phyloP scores from a whole-genome alignment of 371 early-diverging fungal genomes.

The Chytridium lagenaria region DNA sequence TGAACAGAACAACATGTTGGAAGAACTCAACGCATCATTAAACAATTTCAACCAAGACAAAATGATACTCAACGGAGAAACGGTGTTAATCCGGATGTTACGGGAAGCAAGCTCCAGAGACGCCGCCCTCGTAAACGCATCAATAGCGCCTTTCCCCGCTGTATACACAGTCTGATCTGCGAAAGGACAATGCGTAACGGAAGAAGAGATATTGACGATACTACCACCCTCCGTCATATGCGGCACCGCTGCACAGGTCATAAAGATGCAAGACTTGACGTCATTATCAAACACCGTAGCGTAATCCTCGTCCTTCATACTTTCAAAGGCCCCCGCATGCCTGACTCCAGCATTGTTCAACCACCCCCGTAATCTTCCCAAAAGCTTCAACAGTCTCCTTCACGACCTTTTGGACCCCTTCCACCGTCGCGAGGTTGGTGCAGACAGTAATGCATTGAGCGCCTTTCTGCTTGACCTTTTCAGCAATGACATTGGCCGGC shows the following conservation, averaged over 20 bases:
- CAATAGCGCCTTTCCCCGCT: slow-evolving; percentile 54
- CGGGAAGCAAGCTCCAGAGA: slow-evolving; percentile 64
- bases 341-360: slow-evolving; percentile 70
- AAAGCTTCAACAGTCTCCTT: slow-evolving; percentile 37
- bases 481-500: not conserved
- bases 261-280: slow-evolving; percentile 63
- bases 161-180: slow-evolving; percentile 37
- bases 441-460: slow-evolving; percentile 9
- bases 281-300: slow-evolving; percentile 54
- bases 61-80: slow-evolving; percentile 34
- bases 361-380: slow-evolving; percentile 64
- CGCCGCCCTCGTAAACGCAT: slow-evolving; percentile 67
- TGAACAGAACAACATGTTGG: not conserved
- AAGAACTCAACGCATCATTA: not conserved
- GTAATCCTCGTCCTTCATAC: slow-evolving; percentile 49
- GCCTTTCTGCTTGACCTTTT: slow-evolving; percentile 12
- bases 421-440: slow-evolving; percentile 9
- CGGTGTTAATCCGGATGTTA: slow-evolving; percentile 68
- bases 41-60: not conserved
- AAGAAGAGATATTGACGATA: slow-evolving; percentile 36
- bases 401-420: slow-evolving; percentile 10
- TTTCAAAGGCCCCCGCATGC: slow-evolving; percentile 29
- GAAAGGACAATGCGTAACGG: slow-evolving; percentile 25
- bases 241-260: slow-evolving; percentile 42
- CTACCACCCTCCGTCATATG: slow-evolving; percentile 28